Conservation (phyloP, 805 yeast genomes). For the Candida orba region DNA sequence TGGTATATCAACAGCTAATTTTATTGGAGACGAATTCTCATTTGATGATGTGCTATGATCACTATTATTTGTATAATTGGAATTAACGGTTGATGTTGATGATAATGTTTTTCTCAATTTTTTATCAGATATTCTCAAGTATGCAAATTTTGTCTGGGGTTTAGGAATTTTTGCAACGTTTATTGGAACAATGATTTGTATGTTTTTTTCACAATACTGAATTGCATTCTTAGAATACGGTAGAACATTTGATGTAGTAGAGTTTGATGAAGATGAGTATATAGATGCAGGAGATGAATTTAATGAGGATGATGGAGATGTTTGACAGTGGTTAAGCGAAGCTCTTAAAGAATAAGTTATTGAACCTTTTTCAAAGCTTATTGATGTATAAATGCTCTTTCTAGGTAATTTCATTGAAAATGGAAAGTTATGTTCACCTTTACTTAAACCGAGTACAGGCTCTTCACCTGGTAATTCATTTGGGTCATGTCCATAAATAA, state of each 20-base stretch:
- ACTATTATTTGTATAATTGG: conserved; percentile 18
- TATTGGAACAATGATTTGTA: conserved; percentile 63
- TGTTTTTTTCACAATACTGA: conserved; percentile 46
- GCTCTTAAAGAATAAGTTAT: conserved; percentile 60
- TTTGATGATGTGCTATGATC: conserved; percentile 17
- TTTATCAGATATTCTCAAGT: conserved; percentile 47
- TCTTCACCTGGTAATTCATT: conserved; percentile 12
- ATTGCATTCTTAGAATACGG: conserved; percentile 22
- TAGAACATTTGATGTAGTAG: conserved; percentile 7
- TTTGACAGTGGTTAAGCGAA: conserved; percentile 20
- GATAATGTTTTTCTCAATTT: conserved; percentile 32
- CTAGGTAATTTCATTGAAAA: conserved; percentile 77
- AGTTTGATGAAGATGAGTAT: conserved; percentile 13
- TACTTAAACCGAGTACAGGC: conserved; percentile 42
- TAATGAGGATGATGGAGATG: conserved; percentile 13
- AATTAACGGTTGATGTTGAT: conserved; percentile 34
- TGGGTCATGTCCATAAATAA: conserved; percentile 44
- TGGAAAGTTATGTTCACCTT: conserved; percentile 86
- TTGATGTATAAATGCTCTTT: conserved; percentile 62
- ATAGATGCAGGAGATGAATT: conserved; percentile 18
- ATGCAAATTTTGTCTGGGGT: conserved; percentile 59
- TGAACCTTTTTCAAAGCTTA: conserved; percentile 82
- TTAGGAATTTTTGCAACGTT: conserved; percentile 62
- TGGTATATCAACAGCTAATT: conserved; percentile 40
- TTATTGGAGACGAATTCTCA: conserved; percentile 25